Evolutionary conservation across 805 yeast genomes (phyloP), one percentile per base, ranked within the genome.

Genomic region (Saturnispora kantuleensis): DNA sequence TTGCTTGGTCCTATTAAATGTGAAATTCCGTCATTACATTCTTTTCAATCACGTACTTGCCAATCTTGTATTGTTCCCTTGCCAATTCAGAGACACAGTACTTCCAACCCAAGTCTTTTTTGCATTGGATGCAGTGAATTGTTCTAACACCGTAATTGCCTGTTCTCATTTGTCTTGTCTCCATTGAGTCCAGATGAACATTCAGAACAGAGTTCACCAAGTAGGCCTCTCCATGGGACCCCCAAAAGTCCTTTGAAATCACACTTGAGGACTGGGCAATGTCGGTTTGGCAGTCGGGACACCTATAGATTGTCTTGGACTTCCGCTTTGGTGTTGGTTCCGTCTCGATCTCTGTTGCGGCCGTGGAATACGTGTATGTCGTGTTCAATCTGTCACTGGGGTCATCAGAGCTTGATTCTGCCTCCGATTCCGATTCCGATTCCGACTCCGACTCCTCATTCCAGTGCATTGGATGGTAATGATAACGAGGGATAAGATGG

Each of bases 1-100:
- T 17, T 39, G 32, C 12, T 10, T 21, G 29, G 26, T 6, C 32
- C 12, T 13, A 18, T 30, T 31, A 35, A 13, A 38, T 26, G 13
- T 40, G 33, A 10, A 37, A 43, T 16, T 43, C 46, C 12, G 46
- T 35, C 42, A 44, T 41, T 7, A 49, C 21, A 15, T 47, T 53
- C n/a, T 52, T 42, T 49, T 64, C 68, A 42, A 64, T 57, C 28
- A 64, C 67, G 42, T 47, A 64, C 30, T 62, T 53, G n/a, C 61
- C 60, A 46, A 57, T 59, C 43, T 64, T 64, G 42, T 63, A 63
- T 36, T 51, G 57, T 47, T 64, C 62, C 21, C 52, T 48, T 6
- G 50, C 47, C 30, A 55, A 53, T 30, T 60, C 59, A 41, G 63
- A 52, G 38, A 50, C 55, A 12, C 64, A 45, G 42, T 64, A 64